Conservation (phyloP, 1,284 basidiomycete species). For the Cutaneotrichosporon sp. region DNA sequence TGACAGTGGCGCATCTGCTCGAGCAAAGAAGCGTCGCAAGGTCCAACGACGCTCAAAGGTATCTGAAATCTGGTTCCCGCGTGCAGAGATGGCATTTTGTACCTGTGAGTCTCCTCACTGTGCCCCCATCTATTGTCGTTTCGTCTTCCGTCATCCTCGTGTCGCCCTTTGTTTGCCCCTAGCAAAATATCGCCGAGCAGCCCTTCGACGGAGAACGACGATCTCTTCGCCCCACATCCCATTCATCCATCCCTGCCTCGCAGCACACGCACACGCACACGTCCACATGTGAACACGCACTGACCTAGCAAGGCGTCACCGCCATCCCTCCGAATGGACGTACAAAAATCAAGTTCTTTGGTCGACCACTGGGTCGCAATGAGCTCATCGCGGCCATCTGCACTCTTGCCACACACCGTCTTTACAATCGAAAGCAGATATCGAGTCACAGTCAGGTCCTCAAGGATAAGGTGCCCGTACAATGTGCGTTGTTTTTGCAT, state of each 20-base stretch:
- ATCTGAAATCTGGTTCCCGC: slow-evolving; percentile 23
- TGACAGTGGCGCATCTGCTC: slow-evolving; percentile 8
- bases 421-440: slow-evolving; percentile 45
- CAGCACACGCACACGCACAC: neutral
- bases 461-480: slow-evolving; percentile 34
- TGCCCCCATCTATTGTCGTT: neutral
- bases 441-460: slow-evolving; percentile 48
- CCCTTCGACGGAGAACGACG: neutral
- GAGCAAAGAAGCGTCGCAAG: slow-evolving; percentile 23
- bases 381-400: slow-evolving; percentile 54
- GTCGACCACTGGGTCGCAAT: slow-evolving; percentile 53
- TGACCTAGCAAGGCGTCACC: slow-evolving; percentile 20
- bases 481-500: slow-evolving; percentile 10
- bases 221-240: neutral
- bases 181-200: neutral
- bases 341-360: slow-evolving; percentile 50
- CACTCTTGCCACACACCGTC: slow-evolving; percentile 48
- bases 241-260: neutral
- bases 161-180: neutral
- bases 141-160: neutral
- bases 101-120: slow-evolving; percentile 14
- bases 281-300: neutral
- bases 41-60: slow-evolving; percentile 14
- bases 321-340: slow-evolving; percentile 27
- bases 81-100: slow-evolving; percentile 22